phyloP scores from a whole-genome alignment of 345 rosid genomes.

The Isatis tinctoria region DNA sequence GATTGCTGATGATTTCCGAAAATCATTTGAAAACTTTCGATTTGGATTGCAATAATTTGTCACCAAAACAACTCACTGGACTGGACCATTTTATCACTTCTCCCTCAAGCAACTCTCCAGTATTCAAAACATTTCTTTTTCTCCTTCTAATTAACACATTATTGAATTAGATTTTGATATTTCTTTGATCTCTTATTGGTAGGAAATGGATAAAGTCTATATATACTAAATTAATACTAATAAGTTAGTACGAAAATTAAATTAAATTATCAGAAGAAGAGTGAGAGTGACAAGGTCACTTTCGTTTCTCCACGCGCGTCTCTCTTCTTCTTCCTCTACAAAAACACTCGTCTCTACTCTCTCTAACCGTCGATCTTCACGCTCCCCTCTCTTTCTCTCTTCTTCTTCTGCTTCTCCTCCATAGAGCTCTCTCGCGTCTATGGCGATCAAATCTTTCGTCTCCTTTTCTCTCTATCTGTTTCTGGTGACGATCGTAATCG shows the following conservation, averaged over 20 bases:
- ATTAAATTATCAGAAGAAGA: neutral
- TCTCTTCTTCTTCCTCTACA: slow-evolving; percentile 6
- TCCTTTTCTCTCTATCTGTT: neutral
- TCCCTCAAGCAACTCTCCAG: slow-evolving; percentile 15
- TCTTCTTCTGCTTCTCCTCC: neutral
- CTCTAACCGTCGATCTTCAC: slow-evolving; percentile 17
- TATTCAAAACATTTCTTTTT: neutral
- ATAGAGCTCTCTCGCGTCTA: neutral
- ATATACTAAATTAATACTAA: neutral
- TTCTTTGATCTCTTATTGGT: neutral
- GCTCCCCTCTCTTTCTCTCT: neutral
- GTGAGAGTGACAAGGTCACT: slow-evolving; percentile 16
- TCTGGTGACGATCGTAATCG: slow-evolving; percentile 18
- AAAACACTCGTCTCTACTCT: neutral
- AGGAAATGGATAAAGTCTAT: slow-evolving; percentile 20
- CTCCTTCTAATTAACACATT: neutral
- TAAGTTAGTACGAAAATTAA: neutral
- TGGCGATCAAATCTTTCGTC: slow-evolving; percentile 22
- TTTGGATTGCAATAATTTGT: slow-evolving; percentile 16
- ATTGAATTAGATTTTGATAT: neutral
- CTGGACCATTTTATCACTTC: slow-evolving; percentile 32
- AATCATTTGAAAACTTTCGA: no score
- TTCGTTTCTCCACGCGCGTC: slow-evolving; percentile 22
- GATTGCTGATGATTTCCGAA: no score
- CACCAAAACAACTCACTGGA: neutral